Conservation (phyloP, 148 eudicot genomes). For the Nepenthes mirabilis region DNA sequence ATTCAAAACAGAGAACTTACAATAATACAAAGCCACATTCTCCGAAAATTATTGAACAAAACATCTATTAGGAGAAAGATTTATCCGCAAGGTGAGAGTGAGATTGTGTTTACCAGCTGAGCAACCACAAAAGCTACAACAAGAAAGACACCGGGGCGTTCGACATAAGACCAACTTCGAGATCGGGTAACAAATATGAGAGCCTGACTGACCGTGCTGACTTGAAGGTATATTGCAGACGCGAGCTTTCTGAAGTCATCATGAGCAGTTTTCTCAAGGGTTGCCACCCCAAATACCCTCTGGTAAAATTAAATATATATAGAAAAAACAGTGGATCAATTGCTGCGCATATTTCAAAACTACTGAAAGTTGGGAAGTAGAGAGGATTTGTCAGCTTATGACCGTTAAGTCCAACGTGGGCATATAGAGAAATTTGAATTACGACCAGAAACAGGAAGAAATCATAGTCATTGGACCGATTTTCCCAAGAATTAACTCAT, state of each 20-base stretch:
- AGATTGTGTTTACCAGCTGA: constrained; percentile 47
- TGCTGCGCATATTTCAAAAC: not conserved
- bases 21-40: not conserved
- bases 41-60: not conserved
- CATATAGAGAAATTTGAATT: not conserved
- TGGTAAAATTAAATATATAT: constrained; percentile 14
- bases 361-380: not conserved
- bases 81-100: no score
- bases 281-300: constrained; percentile 77
- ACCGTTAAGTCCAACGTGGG: not conserved
- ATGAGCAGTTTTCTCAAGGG: constrained; percentile 61
- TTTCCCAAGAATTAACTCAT: no score
- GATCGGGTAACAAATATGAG: constrained; percentile 93
- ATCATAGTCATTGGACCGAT: not conserved
- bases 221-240: constrained; percentile 97
- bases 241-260: constrained; percentile 74
- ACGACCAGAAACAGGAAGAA: no score
- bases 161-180: constrained; percentile 83
- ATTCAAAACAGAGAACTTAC: not conserved
- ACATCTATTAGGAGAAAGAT: no score
- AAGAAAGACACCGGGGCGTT: constrained; percentile 81
- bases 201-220: constrained; percentile 95
- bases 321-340: constrained; percentile 3
- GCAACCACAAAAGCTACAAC: constrained; percentile 72
- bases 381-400: not conserved